Evolutionary conservation across 2,329 filamentous ascomycete genomes (phyloP).

Genomic region (Pestalotiopsis sp.): DNA sequence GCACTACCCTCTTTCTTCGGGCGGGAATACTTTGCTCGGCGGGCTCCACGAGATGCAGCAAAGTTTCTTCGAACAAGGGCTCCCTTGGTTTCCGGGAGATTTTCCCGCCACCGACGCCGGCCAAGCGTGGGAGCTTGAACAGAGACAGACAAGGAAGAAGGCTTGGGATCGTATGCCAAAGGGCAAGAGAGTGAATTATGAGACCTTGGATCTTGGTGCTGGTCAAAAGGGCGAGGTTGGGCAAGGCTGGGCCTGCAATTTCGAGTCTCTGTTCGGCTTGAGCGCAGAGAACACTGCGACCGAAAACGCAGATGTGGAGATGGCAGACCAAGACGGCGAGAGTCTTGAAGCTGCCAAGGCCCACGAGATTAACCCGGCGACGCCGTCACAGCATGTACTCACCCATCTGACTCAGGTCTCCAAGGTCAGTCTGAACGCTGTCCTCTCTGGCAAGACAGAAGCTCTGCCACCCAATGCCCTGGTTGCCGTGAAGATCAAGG

Average conservation of each 20-base stretch:
- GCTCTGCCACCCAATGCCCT: constrained; percentile 39
- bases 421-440: constrained; percentile 33
- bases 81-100: constrained; percentile 86
- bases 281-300: constrained; percentile 19
- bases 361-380: background rate
- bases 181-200: constrained; percentile 77
- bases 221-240: constrained; percentile 82
- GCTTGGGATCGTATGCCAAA: constrained; percentile 80
- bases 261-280: constrained; percentile 65
- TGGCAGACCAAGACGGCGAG: constrained; percentile 14
- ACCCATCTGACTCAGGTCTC: constrained; percentile 38
- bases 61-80: constrained; percentile 75
- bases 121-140: constrained; percentile 72
- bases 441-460: constrained; percentile 29
- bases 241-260: constrained; percentile 80
- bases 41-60: constrained; percentile 81
- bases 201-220: constrained; percentile 71
- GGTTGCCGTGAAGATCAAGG: constrained; percentile 66
- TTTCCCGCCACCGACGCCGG: constrained; percentile 79
- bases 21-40: constrained; percentile 80
- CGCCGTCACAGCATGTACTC: constrained; percentile 16
- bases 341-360: background rate
- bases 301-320: constrained; percentile 17
- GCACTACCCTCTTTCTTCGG: constrained; percentile 77
- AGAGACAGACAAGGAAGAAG: constrained; percentile 59